Base-by-base conservation (phyloP, 2,329 filamentous ascomycete genomes). In the Xylariales sp. region DNA sequence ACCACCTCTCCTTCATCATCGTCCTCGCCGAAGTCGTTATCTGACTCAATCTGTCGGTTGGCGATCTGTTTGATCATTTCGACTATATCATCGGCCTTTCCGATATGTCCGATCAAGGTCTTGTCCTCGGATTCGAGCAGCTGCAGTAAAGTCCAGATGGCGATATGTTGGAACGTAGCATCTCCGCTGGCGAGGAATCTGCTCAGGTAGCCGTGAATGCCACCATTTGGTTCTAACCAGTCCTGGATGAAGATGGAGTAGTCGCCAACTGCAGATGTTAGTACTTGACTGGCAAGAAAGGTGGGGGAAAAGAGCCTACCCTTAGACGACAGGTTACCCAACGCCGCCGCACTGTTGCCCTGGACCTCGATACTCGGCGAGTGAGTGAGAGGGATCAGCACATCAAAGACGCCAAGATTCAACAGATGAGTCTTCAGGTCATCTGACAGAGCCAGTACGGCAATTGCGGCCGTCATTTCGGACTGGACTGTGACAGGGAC, bases 401-500 rank as follows among this genome's bases (percentile, higher is more conserved):
- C 90, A 57, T 96, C 93, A 58, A 97, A 97, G 1, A 98, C 91
- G 16, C 91, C 93, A 2, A 97, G 76, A 46, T 88, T 90, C 41
- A 98, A 70, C 10, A 98, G 76, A 58, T 95, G 87, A 4, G 86
- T 81, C 68, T 98, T 98, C 44, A 98, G 76, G 49, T 98, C 93
- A 56, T 98, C 93, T 54, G 91, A 96, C 38, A 98, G 70, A 14
- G 93, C 93, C 49, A 98, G 75, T 11, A 98, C 93, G 27, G 93
- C 93, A 64, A 98, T 96, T 1, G 93, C 93, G n/a, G 93, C 93
- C 4, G 93, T 98, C 93, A 98, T 98, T 64, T 98, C 93, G 2
- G 90, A 96, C 62, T 98, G 93, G 3, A 98, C 93, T 28, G 87
- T 91, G 36, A 97, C 76, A 0, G 93, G 89, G 3, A 97, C 93